Evolutionary conservation across 73 alveolate species (phyloP), one percentile per base, ranked within the genome.

Genomic region (Paramecium primaurelia): DNA sequence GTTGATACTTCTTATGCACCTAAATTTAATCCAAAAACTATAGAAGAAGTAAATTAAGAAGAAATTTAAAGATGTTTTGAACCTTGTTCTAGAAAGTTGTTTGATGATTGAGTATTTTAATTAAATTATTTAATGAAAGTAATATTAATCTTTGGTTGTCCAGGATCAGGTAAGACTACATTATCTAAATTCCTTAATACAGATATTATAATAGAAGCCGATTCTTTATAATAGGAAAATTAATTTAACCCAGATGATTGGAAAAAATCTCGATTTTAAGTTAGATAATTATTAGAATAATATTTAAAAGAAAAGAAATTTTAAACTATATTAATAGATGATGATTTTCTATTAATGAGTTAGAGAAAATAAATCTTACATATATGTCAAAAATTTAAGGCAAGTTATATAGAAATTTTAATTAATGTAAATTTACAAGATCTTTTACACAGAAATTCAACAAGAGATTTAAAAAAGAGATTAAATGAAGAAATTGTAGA

Each of bases 91-190:
- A 73, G 87, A 73, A 73, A 38, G 40, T 8, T 37, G 37, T 73
- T 73, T 64, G 84, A 64, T 64, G 69, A 54, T 54, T 54, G 69
- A 54, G 25, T 54, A 54, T 54, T 18, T 14, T 54, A 54, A 54
- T 54, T 68, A 22, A 68, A 68, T n/a, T 54, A 54, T 54, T 54
- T 18, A 54, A 71, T 37, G 58, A 73, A 37, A 30, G 68, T 80
- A 4, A 45, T 47, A 14, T 25, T 80, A 20, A 42, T 80, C 10
- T 80, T 45, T 80, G 91, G 91, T 80, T 80, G 91, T 49, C 91
- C 91, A 10, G 91, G 91, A 22, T 40, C 91, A 18, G 91, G 91
- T 25, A 80, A 80, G 34, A 42, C 91, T 80, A 80, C 91, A 8
- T 36, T 80, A n/a, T 45, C 77, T 44, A 45, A 80, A 80, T 12